Conservation (phyloP, 345 rosid genomes). For the Sonneratia caseolaris region DNA sequence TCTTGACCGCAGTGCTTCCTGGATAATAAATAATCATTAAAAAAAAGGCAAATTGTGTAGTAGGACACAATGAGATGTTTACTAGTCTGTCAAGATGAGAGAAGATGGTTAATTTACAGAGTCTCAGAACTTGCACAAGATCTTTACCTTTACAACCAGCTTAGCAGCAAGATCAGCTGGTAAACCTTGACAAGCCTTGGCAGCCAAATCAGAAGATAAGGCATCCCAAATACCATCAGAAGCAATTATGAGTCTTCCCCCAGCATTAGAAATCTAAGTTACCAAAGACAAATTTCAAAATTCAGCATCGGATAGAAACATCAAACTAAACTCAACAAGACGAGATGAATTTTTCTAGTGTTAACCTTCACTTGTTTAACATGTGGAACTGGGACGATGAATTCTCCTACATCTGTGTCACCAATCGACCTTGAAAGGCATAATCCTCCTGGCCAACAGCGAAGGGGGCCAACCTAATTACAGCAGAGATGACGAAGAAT, state of each 20-base stretch:
- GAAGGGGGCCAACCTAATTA: conserved; percentile 86
- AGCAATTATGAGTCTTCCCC: conserved; percentile 94
- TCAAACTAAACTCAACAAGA: conserved; percentile 3
- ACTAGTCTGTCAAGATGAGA: not conserved
- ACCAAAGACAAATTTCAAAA: conserved; percentile 9
- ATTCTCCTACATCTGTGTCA: conserved; percentile 97
- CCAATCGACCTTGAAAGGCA: conserved; percentile 99
- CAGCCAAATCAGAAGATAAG: conserved; percentile 85
- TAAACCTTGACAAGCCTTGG: conserved; percentile 88
- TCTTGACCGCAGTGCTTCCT: conserved; percentile 96
- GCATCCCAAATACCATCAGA: conserved; percentile 99
- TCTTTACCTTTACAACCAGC: conserved; percentile 73
- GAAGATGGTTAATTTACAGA: not conserved
- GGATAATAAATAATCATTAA: conserved; percentile 4
- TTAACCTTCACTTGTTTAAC: conserved; percentile 97
- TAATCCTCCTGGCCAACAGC: conserved; percentile 99
- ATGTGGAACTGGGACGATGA: conserved; percentile 92
- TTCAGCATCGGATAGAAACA: conserved; percentile 7
- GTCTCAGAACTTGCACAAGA: not conserved
- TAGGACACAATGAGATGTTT: not conserved
- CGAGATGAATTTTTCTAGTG: conserved; percentile 8
- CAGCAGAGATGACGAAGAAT: not conserved
- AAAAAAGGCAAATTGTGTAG: not conserved
- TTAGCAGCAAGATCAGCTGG: conserved; percentile 97
- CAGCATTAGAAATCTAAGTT: conserved; percentile 74